Evolutionary conservation across 768 basidiomycete genomes (phyloP), one percentile per base, ranked within the genome.

Genomic region (Saitozyma podzolica): DNA sequence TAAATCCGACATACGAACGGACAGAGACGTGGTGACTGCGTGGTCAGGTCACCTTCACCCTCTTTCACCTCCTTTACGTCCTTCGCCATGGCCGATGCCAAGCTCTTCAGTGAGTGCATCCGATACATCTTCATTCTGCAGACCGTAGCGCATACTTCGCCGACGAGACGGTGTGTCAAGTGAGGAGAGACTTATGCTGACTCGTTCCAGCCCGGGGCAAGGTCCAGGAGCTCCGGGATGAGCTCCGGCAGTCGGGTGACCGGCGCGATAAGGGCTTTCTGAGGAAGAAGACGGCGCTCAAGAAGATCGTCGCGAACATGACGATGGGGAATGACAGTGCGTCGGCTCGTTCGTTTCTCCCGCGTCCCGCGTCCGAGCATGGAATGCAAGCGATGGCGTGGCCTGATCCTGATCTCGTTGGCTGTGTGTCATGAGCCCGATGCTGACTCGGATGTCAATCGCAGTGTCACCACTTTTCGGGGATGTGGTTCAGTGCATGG

Each of bases 271-370:
- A 97, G 84, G 95, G 93, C 73, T 98, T 86, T 68, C 82, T 86
- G 69, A 94, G 94, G 81, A 86, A 93, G 72, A 98, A 93, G 85
- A 93, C 87, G 0, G 89, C 91, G 17, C 81, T 98, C 71, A 98
- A 99, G 85, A 95, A 94, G 83, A 89, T 97, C 63, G 92, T 97
- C 11, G 96, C 96, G 48, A 97, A 97, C 80, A 98, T 98, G 80
- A 99, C 96, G 4, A 98, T 99, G 94, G 96, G 96, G 50, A 96
- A 93, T 76, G 94, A 98, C 81, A 94, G 95, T 96, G 77, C 81
- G 92, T 86, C 58, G n/a, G 29, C 29, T 17, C 29, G 11, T 37
- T 49, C 16, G 45, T 20, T 53, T 11, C 2, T 16, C 41, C 19
- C 37, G 13, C n/a, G 8, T 16, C 41, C 19, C 37, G 13, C n/a